Evolutionary conservation across 164 flowering plant species (phyloP), one percentile per base, ranked within the genome.

Genomic region (Amborella trichopoda): DNA sequence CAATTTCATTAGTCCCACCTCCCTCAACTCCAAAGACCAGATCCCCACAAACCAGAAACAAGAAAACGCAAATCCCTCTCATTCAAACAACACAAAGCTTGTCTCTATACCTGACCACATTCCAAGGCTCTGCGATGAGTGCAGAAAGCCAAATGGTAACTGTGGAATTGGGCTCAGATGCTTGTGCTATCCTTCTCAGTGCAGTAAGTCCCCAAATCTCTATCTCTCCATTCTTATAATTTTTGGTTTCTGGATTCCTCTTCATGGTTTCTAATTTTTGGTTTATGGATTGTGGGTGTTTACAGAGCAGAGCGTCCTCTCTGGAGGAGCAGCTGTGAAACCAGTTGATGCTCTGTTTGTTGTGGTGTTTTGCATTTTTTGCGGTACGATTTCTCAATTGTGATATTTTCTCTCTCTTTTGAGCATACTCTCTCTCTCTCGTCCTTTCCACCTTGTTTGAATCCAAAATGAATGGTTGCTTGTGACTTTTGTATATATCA

Each of bases 161-260:
- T 80, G 81, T 51, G 81, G 79, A 2, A 64, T 59, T 42, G 88
- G 79, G 9, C 58, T 77, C 53, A 75, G 60, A 55, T 75, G 87
- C 64, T 46, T 76, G 45, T 80, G 82, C 64, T 70, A 72, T 47
- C 69, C 72, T 11, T 62, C 57, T 41, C 56, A 68, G 40, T 75
- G 81, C 33, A 80, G 81, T 77, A 65, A 69, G 83, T 68, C 24
- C 24, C 44, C 3, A 0, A 1, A 6, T 22, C 18, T 2, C 11
- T 26, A 23, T 38, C 24, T 23, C 10, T 30, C 34, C 26, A 23
- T 2, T 10, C 2, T 23, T 18, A 30, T 3, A n/a, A 23, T 24
- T 13, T 1, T 17, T 57, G 6, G 19, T 11, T 54, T 23, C 6
- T 50, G 43, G 17, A 13, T 24, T 33, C 3, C 34, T 26, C 26